phyloP scores from a whole-genome alignment of 306 rosid species.

The Luffa aegyptiaca region DNA sequence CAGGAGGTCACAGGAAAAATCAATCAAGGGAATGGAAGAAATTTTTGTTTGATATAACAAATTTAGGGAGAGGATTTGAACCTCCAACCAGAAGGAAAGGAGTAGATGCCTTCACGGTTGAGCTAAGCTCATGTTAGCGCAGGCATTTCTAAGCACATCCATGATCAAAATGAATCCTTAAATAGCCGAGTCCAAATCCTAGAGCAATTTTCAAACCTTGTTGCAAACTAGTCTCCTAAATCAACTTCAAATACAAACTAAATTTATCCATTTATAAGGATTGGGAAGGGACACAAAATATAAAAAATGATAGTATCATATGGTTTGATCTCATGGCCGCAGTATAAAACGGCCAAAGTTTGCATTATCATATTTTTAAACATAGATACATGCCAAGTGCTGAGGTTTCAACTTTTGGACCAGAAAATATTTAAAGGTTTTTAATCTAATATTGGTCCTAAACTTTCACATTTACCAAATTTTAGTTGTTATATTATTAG shows the following conservation, averaged over 20 bases:
- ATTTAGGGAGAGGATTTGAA: background rate
- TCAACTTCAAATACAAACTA: background rate
- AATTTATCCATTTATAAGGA: background rate
- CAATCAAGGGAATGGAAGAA: background rate
- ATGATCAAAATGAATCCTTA: background rate
- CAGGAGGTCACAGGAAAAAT: background rate
- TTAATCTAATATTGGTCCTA: background rate
- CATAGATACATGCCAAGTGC: background rate
- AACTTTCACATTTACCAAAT: background rate
- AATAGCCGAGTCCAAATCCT: background rate
- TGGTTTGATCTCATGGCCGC: background rate
- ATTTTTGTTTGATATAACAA: background rate
- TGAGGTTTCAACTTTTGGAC: background rate
- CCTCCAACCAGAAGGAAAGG: background rate
- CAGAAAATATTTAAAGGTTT: background rate
- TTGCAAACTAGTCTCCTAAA: background rate
- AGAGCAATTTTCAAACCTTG: background rate
- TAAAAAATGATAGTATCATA: background rate
- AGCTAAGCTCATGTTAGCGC: background rate
- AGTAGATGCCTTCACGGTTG: background rate
- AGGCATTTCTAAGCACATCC: background rate
- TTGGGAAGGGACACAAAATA: background rate
- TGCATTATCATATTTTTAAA: background rate
- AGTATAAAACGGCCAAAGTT: background rate
- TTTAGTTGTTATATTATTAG: background rate